A percentile compares a stretch with the other conserved stretches of the same genome.
Conservation (phyloP, 371 early-diverging fungal species). For the Circinella umbellata region DNA sequence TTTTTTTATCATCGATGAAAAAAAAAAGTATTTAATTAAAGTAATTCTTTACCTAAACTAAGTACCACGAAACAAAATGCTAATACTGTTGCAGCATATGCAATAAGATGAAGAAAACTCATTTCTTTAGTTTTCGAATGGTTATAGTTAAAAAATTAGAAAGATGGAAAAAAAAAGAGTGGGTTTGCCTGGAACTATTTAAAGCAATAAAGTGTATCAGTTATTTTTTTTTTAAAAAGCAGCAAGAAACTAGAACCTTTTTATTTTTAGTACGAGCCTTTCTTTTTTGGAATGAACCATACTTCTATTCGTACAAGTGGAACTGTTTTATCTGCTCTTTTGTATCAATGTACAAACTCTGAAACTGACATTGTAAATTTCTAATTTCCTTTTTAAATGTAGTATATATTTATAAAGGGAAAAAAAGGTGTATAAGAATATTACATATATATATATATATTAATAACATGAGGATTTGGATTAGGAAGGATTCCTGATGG, state of each 20-base stretch:
- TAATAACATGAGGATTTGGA: too few species aligned
- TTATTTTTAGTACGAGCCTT: neutral
- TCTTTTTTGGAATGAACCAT: conserved; percentile 9
- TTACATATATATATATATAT: neutral
- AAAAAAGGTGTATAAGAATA: too few species aligned
- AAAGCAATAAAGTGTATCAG: too few species aligned
- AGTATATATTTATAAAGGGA: too few species aligned
- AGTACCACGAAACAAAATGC: conserved; percentile 48
- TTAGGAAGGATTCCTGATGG: conserved; percentile 28
- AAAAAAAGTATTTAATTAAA: neutral
- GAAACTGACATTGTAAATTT: conserved; percentile 15
- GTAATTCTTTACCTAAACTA: conserved; percentile 42
- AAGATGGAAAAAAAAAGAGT: neutral
- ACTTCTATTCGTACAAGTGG: conserved; percentile 23
- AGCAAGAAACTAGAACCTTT: too few species aligned
- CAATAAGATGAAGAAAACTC: conserved; percentile 45
- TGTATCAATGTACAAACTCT: conserved; percentile 26
- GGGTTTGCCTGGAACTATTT: too few species aligned
- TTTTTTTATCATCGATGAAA: neutral
- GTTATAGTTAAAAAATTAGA: neutral
- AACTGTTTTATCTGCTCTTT: conserved; percentile 19
- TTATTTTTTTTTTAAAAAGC: too few species aligned
- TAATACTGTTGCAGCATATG: conserved; percentile 45
- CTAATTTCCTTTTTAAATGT: neutral
- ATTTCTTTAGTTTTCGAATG: neutral